phyloP scores from a whole-genome alignment of 306 rosid species.

The Prunus dulcis region DNA sequence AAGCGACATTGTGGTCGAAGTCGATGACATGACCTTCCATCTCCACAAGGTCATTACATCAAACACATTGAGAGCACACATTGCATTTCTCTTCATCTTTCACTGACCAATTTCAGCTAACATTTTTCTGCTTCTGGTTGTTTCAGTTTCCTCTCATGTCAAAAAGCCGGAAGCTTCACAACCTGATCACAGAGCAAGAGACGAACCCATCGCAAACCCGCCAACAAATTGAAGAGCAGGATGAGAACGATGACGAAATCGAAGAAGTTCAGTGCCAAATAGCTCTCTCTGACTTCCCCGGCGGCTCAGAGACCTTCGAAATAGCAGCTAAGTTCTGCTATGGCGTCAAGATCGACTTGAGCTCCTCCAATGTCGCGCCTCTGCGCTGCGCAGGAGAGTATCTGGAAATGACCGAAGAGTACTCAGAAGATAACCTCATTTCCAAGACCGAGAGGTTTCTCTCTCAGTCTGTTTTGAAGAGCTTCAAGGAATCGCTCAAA shows the following conservation, averaged over 20 bases:
- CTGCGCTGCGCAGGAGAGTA: conserved; percentile 97
- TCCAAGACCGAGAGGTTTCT: conserved; percentile 76
- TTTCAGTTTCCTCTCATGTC: conserved; percentile 94
- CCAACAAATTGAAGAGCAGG: not conserved
- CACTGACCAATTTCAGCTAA: not conserved
- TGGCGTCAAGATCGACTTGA: conserved; percentile 80
- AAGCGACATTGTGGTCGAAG: conserved; percentile 89
- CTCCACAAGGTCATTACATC: conserved; percentile 72
- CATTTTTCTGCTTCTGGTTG: conserved; percentile 1
- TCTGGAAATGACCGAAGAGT: conserved; percentile 89
- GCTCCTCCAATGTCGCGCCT: conserved; percentile 69
- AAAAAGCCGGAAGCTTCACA: conserved; percentile 66
- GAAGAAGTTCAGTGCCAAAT: conserved; percentile 71
- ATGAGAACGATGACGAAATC: conserved; percentile 37
- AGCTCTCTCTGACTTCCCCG: conserved; percentile 65
- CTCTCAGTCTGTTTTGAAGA: conserved; percentile 62
- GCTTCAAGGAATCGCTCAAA: conserved; percentile 65
- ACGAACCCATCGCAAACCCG: conserved; percentile 20
- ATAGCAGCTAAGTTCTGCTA: conserved; percentile 91
- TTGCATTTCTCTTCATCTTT: conserved; percentile 4
- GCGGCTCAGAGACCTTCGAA: conserved; percentile 83
- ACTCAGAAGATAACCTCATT: conserved; percentile 78
- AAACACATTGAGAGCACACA: not conserved
- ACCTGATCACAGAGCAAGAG: conserved; percentile 74
- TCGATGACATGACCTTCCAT: conserved; percentile 85